A percentile compares a stretch with the other conserved stretches of the same genome.
phyloP scores from a whole-genome alignment of 768 basidiomycete genomes.

The Leccinum variicolor region DNA sequence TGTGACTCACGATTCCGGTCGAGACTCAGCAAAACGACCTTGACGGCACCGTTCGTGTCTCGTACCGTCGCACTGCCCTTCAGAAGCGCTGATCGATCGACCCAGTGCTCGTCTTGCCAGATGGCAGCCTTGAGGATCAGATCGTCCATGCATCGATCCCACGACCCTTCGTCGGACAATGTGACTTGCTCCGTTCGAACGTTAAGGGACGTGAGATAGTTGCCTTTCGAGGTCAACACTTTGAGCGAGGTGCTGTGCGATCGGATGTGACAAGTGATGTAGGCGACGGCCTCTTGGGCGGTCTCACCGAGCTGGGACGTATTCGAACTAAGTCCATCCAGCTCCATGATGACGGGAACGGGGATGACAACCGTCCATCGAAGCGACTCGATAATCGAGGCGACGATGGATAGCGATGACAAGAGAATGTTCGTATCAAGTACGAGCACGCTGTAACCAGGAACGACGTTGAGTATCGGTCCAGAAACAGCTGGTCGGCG shows the following conservation, averaged over 20 bases:
- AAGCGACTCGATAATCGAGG: slow-evolving; percentile 72
- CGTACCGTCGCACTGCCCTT: slow-evolving; percentile 33
- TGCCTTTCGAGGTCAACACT: slow-evolving; percentile 93
- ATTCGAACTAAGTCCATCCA: slow-evolving; percentile 82
- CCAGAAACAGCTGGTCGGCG: slow-evolving; percentile 32
- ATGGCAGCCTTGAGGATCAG: slow-evolving; percentile 88
- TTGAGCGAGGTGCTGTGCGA: slow-evolving; percentile 78
- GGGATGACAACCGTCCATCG: slow-evolving; percentile 90
- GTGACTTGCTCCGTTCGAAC: slow-evolving; percentile 85
- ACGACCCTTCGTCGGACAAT: slow-evolving; percentile 46
- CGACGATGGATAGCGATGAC: slow-evolving; percentile 71
- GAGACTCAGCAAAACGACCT: slow-evolving; percentile 86
- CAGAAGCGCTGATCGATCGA: slow-evolving; percentile 76
- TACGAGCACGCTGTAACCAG: slow-evolving; percentile 89
- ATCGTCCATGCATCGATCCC: slow-evolving; percentile 89
- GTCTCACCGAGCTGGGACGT: slow-evolving; percentile 66
- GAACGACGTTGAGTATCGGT: slow-evolving; percentile 53
- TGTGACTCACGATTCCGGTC: slow-evolving; percentile 81
- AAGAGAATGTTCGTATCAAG: slow-evolving; percentile 95
- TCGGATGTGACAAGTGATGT: slow-evolving; percentile 73
- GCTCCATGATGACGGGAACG: slow-evolving; percentile 93
- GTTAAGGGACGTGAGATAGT: slow-evolving; percentile 80
- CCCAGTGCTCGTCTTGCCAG: slow-evolving; percentile 93
- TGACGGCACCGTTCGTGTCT: slow-evolving; percentile 51
- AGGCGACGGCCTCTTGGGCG: slow-evolving; percentile 68